These are phyloP conservation scores for Pyrrhoderma noxium DNA, from an alignment of 1,284 basidiomycete species.

Conservation along the genomic window DNA sequence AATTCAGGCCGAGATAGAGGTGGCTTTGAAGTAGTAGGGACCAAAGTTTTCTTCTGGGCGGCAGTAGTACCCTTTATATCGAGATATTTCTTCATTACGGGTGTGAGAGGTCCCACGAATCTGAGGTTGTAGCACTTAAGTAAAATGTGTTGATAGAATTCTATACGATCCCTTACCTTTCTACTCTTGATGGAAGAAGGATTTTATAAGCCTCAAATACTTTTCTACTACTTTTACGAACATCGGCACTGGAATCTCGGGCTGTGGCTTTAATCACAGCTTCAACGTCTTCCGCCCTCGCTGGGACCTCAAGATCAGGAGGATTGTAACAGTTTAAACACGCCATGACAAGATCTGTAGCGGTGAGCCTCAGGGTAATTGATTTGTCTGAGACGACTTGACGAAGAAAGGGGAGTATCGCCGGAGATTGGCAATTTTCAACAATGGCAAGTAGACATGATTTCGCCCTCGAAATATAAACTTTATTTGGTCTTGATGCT, in stretches of 20 bases:
- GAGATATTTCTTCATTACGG: slow-evolving; percentile 72
- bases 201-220: slow-evolving; percentile 72
- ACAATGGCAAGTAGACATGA: slow-evolving; percentile 55
- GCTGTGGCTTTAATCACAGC: slow-evolving; percentile 59
- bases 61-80: slow-evolving; percentile 40
- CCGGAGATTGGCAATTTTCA: slow-evolving; percentile 62
- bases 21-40: slow-evolving; percentile 19
- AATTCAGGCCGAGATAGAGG: slow-evolving; percentile 24
- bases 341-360: slow-evolving; percentile 54
- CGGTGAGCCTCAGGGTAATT: slow-evolving; percentile 50
- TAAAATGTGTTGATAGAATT: slow-evolving; percentile 3
- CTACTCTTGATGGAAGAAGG: slow-evolving; percentile 58
- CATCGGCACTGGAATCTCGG: slow-evolving; percentile 70
- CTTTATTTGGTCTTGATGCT: slow-evolving; percentile 75
- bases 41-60: slow-evolving; percentile 6
- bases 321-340: slow-evolving; percentile 71
- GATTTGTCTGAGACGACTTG: slow-evolving; percentile 64
- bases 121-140: slow-evolving; percentile 31
- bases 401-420: slow-evolving; percentile 55
- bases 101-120: slow-evolving; percentile 67
- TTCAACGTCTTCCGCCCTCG: slow-evolving; percentile 60
- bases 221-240: slow-evolving; percentile 60
- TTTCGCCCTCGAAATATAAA: slow-evolving; percentile 62
- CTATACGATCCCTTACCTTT: slow-evolving; percentile 40
- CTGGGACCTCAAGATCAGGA: slow-evolving; percentile 63